These are phyloP conservation scores for Rosa persica DNA, from an alignment of 306 rosid species.

Conservation along the genomic window DNA sequence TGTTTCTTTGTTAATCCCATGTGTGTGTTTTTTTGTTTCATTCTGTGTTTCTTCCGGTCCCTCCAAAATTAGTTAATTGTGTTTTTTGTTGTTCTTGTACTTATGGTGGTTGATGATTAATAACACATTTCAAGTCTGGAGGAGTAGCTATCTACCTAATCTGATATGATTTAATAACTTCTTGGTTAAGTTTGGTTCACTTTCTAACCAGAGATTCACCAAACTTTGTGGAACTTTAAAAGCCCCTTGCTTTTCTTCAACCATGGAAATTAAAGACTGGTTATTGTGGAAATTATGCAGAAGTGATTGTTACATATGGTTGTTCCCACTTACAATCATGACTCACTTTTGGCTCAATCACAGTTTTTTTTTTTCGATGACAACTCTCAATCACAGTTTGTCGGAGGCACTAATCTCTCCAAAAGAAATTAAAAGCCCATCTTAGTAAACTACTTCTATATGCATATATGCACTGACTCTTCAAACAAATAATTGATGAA, in stretches of 20 bases:
- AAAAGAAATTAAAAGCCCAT: not conserved
- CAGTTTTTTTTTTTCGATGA: too few relatives aligned
- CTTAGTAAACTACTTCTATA: not conserved
- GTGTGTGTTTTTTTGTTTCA: not conserved
- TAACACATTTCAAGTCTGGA: not conserved
- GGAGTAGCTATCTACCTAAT: not conserved
- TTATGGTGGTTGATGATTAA: not conserved
- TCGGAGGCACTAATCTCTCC: not conserved
- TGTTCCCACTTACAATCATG: not conserved
- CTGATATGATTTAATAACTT: not conserved
- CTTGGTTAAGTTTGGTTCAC: not conserved
- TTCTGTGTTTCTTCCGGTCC: not conserved
- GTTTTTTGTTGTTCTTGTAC: not conserved
- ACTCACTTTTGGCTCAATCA: not conserved
- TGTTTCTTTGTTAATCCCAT: not conserved
- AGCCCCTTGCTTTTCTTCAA: too few relatives aligned
- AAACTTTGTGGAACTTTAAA: not conserved
- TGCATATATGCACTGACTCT: not conserved
- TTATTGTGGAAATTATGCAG: not conserved
- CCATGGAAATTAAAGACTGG: not conserved
- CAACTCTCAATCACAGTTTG: not conserved
- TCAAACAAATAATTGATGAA: not conserved
- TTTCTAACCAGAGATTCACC: not conserved
- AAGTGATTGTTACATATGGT: not conserved
- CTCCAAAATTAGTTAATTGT: not conserved